These are phyloP conservation scores for Amylostereum areolatum DNA, from an alignment of 1,284 basidiomycete genomes.

Conservation along the genomic window DNA sequence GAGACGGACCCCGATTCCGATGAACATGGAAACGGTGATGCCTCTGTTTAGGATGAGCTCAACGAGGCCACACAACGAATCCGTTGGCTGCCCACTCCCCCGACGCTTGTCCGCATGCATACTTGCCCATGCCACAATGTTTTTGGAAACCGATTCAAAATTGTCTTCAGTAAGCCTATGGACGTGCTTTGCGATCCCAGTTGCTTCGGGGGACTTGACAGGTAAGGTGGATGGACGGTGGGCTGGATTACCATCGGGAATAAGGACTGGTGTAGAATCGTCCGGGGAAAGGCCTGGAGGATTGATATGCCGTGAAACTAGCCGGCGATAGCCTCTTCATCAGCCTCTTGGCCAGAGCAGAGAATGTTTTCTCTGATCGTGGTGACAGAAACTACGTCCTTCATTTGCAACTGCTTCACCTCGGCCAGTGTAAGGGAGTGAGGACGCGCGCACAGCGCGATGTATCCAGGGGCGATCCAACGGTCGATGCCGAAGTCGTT, in stretches of 20 bases:
- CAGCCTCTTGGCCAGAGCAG: not conserved
- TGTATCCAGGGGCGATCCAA: constrained; percentile 18
- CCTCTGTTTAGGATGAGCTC: too few relatives aligned
- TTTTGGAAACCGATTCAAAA: too few relatives aligned
- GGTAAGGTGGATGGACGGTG: not conserved
- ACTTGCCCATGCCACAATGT: too few relatives aligned
- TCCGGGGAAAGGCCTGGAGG: not conserved
- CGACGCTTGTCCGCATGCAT: too few relatives aligned
- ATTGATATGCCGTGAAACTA: not conserved
- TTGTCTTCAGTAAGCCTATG: too few relatives aligned
- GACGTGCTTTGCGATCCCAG: too few relatives aligned
- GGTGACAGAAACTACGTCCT: constrained; percentile 16
- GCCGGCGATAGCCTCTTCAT: not conserved
- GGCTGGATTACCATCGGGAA: not conserved
- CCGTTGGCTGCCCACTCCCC: too few relatives aligned
- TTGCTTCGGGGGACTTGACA: too few relatives aligned
- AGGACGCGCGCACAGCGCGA: constrained; percentile 16
- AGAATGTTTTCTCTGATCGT: constrained; percentile 12
- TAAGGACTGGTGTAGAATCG: not conserved
- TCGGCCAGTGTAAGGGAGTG: constrained; percentile 19
- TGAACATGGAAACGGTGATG: too few relatives aligned
- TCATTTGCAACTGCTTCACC: constrained; percentile 17
- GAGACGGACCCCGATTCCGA: too few relatives aligned
- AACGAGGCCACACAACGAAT: too few relatives aligned
- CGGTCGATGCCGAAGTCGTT: constrained; percentile 15